These are phyloP conservation scores for Rubia peregrina DNA, from an alignment of 305 asterid genomes.

Conservation along the genomic window DNA sequence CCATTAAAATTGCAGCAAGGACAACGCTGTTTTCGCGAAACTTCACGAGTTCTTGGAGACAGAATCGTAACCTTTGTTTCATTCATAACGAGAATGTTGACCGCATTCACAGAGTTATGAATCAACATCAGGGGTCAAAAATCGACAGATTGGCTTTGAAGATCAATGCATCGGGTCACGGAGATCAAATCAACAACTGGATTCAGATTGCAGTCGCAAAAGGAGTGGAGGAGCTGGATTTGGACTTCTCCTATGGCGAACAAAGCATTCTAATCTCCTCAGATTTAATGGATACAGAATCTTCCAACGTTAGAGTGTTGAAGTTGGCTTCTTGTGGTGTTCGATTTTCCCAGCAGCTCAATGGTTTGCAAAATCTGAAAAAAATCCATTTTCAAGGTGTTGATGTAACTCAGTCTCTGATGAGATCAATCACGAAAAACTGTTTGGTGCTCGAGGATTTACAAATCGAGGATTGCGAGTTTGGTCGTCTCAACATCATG, in stretches of 20 bases:
- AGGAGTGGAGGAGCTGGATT: background rate
- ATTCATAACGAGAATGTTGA: background rate
- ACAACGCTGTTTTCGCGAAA: too few species aligned
- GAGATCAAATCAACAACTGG: background rate
- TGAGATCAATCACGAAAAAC: background rate
- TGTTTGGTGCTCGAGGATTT: background rate
- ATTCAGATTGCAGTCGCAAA: background rate
- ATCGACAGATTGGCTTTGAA: background rate
- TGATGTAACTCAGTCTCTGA: background rate
- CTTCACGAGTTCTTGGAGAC: background rate
- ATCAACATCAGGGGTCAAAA: background rate
- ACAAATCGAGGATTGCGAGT: background rate
- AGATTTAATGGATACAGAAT: background rate
- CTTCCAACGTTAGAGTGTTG: background rate
- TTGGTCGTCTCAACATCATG: background rate
- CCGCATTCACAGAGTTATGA: background rate
- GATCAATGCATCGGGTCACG: background rate
- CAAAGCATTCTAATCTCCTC: background rate
- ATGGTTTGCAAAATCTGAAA: background rate
- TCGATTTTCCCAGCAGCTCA: background rate
- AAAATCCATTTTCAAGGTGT: background rate
- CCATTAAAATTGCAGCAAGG: too few species aligned
- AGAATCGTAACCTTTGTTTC: background rate
- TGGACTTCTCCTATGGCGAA: background rate
- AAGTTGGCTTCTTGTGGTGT: background rate